Conservation (phyloP, 345 rosid species). For the Turnera subulata region DNA sequence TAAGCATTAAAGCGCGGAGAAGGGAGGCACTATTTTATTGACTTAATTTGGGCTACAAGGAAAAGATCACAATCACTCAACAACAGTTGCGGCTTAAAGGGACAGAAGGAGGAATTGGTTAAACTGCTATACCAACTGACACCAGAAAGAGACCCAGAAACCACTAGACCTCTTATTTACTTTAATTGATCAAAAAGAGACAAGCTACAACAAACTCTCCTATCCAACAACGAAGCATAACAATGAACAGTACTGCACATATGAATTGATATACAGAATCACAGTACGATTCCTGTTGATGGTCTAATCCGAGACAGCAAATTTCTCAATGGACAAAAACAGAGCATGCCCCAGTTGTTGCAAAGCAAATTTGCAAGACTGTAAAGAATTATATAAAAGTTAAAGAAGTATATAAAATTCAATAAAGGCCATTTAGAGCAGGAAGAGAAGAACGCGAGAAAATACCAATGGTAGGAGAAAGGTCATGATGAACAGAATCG, state of each 20-base stretch:
- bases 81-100: neutral
- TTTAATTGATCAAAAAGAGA: no score
- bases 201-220: no score
- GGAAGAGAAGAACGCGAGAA: neutral
- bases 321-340: neutral
- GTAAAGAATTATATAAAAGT: neutral
- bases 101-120: neutral
- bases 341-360: neutral
- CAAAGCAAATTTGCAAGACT: no score
- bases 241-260: no score
- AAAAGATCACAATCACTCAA: neutral
- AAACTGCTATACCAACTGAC: neutral
- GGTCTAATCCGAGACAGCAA: no score
- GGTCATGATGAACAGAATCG: constrained; percentile 55
- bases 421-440: neutral
- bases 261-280: no score
- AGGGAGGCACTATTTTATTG: no score
- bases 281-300: no score
- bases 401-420: neutral
- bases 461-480: constrained; percentile 85
- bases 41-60: no score
- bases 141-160: neutral
- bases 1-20: no score
- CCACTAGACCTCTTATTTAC: neutral
- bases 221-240: no score